phyloP scores from a whole-genome alignment of 768 basidiomycete species.

The Rhizopogon rudus region DNA sequence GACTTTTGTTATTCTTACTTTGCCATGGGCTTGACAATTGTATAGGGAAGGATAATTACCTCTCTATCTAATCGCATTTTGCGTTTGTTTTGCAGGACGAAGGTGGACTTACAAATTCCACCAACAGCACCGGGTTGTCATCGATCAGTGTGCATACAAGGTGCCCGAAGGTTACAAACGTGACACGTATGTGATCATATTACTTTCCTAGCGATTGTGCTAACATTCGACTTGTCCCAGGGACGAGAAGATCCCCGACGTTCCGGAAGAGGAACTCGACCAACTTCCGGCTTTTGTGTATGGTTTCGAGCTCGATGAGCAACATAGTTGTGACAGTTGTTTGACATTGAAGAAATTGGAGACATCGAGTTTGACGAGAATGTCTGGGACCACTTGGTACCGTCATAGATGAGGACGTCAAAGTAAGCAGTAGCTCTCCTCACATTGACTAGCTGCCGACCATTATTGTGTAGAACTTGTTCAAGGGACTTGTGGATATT shows the following conservation, averaged over 20 bases:
- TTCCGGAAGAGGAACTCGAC: slow-evolving; percentile 51
- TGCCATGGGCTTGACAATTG: background rate
- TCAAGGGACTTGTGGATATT: too few species aligned
- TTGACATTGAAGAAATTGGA: background rate
- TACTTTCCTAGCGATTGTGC: background rate
- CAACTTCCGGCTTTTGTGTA: slow-evolving; percentile 53
- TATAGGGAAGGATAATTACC: background rate
- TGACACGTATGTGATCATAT: background rate
- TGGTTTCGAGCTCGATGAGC: slow-evolving; percentile 47
- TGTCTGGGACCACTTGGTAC: too few species aligned
- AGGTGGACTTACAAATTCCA: slow-evolving; percentile 53
- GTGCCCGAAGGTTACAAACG: too few species aligned
- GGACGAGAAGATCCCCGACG: slow-evolving; percentile 20
- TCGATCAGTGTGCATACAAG: background rate
- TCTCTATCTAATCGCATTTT: slow-evolving; percentile 15
- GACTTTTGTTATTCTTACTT: background rate
- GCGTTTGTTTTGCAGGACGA: slow-evolving; percentile 55
- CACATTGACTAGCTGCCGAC: too few species aligned
- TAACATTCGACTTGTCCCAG: background rate
- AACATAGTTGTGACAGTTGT: too few species aligned
- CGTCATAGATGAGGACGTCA: too few species aligned
- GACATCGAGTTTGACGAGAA: too few species aligned
- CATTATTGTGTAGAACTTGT: too few species aligned
- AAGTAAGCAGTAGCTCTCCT: too few species aligned
- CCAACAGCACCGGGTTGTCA: background rate